Base-by-base conservation (phyloP, 129 eudicot genomes). In the Dittrichia graveolens region DNA sequence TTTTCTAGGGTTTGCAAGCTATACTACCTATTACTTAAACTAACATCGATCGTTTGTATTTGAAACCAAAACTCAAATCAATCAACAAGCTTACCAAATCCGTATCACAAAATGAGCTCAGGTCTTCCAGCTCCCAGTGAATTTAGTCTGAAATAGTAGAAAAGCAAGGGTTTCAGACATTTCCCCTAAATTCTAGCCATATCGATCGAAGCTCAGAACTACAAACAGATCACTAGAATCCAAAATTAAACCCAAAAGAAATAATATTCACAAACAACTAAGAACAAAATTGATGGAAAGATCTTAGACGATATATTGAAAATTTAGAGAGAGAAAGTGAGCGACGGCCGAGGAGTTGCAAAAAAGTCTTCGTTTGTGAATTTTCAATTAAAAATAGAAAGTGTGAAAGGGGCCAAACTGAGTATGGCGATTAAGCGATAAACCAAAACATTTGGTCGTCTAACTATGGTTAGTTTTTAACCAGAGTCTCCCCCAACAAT, bases 21-120 rank as follows among this genome's bases (percentile, higher is more conserved):
- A 77, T 4, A 52, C 54, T 31, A 79, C 60, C 84, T 69, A 83
- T 87, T 74, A 80, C 82, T 85, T 91, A 83, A 84, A 81, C 83
- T 77, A 75, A 11, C 59, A 52, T 74, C 68, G 75, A 74, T 67
- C 69, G 82, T 58, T 60, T 53, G 67, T 42, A 56, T 34, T 69
- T 76, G 60, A 13, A 49, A 69, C 56, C 75, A 69, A 34, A 44
- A 73, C 79, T 71, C 73, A 71, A 75, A 82, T 67, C 69, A 82
- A 54, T 49, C 62, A 67, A 47, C 52, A 41, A 75, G 65, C 37
- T 56, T 61, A 60, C 78, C 79, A 71, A 75, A 77, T 39, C 50
- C 82, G 75, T 57, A 59, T 44, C 75, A 31, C 58, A 64, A 62
- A 74, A 60, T 69, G 67, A 80, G 69, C 65, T 69, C 24, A 59